These are phyloP conservation scores for Tetracladium marchalianum DNA, from an alignment of 495 filamentous ascomycete species.

Conservation along the genomic window DNA sequence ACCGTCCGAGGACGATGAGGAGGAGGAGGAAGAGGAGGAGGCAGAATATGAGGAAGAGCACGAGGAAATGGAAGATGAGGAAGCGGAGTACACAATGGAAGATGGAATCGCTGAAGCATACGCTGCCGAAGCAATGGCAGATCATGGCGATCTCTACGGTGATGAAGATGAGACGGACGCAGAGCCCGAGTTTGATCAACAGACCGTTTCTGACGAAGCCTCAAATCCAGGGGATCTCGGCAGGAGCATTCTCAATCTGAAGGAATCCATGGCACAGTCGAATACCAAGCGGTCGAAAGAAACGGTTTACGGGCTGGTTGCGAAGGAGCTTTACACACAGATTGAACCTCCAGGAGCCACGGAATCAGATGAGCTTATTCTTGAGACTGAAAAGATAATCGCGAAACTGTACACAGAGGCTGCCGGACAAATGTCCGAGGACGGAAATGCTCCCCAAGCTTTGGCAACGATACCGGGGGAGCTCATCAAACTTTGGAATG, in stretches of 20 bases:
- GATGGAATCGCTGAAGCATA: slow-evolving; percentile 1
- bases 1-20: slow-evolving; percentile 22
- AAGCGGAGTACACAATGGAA: slow-evolving; percentile 22
- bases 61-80: slow-evolving; percentile 16
- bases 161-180: slow-evolving; percentile 29
- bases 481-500: slow-evolving; percentile 50
- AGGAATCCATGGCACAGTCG: slow-evolving; percentile 29
- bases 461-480: slow-evolving; percentile 44
- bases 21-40: slow-evolving; percentile 24
- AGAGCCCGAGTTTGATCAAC: slow-evolving; percentile 13
- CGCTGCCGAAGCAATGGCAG: slow-evolving; percentile 22
- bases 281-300: slow-evolving; percentile 20
- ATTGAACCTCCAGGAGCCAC: slow-evolving; percentile 31
- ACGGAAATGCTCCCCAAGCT: slow-evolving; percentile 41
- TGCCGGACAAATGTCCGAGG: slow-evolving; percentile 38
- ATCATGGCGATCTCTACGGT: slow-evolving; percentile 32
- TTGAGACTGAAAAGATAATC: slow-evolving; percentile 43
- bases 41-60: slow-evolving; percentile 24
- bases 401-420: slow-evolving; percentile 47
- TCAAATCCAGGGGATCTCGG: slow-evolving; percentile 29
- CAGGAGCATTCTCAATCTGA: slow-evolving; percentile 17
- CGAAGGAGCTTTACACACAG: slow-evolving; percentile 38
- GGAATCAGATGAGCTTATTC: slow-evolving; percentile 44
- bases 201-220: slow-evolving; percentile 32
- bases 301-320: slow-evolving; percentile 37